Evolutionary conservation across 768 basidiomycete species (phyloP), one percentile per base, ranked within the genome.

Genomic region (Chalciporus pseudorubinellus): DNA sequence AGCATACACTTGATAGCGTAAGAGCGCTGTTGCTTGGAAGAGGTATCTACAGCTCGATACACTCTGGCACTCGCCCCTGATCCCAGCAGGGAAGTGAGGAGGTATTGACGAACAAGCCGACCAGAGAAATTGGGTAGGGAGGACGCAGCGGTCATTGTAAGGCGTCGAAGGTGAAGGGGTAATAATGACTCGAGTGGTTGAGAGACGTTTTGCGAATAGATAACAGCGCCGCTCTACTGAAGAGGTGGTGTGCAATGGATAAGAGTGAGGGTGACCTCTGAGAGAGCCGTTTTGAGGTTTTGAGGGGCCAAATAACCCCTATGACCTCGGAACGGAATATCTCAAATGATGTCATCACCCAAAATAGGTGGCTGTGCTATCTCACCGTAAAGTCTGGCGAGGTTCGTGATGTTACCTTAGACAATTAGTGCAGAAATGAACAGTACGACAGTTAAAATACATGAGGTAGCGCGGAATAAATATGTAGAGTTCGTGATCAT

Each of bases 1-100:
- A 76, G 74, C 29, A 90, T 72, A 63, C 88, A 90, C 69, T 93
- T 93, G 69, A 92, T 80, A 34, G 89, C 88, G 55, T 79, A 82
- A 60, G 73, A 76, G 46, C 66, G 56, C 36, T 74, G 66, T 21
- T 59, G 61, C 26, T 69, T 62, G 45, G 72, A 72, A 28, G 66
- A 63, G 26, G 69, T 62, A 61, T 89, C 85, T 44, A 84, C 66
- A 29, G 87, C 89, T 55, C 77, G 79, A 70, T 92, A 90, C 58
- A 92, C 88, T 46, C 81, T 81, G 44, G 89, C 89, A 52, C 85
- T 87, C 7, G 85, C 84, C 31, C 92, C 90, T 42, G 80, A 71
- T 39, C 90, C 91, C 38, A 94, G 74, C 55, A 77, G 70, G 48
- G 81, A 77, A 50, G 80, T 62, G 56, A 94, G 76, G 55, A 78